Conservation (phyloP, 1,284 basidiomycete genomes). For the Agroathelia rolfsii region DNA sequence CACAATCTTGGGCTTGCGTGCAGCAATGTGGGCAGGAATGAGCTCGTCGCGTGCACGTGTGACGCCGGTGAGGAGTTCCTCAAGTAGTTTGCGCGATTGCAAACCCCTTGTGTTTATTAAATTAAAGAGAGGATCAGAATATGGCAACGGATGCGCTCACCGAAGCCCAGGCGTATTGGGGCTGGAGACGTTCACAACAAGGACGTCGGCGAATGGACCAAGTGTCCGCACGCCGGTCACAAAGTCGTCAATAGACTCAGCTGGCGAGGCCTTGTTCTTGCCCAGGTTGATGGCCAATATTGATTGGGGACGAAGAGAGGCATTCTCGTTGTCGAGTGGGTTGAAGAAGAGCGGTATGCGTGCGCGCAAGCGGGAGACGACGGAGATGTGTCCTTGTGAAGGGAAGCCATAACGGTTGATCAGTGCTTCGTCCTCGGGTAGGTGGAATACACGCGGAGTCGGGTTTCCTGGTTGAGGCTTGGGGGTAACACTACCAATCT, state of each 20-base stretch:
- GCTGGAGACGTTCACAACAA: constrained; percentile 94
- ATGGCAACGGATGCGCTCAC: constrained; percentile 21
- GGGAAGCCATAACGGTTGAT: constrained; percentile 99
- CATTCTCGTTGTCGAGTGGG: constrained; percentile 33
- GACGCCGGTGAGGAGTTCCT: constrained; percentile 67
- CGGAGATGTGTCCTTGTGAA: constrained; percentile 80
- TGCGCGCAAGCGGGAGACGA: constrained; percentile 69
- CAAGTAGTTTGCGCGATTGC: constrained; percentile 71
- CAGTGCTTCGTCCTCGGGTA: constrained; percentile 72
- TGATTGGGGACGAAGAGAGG: constrained; percentile 62
- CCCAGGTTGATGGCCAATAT: constrained; percentile 91
- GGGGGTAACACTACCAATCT: constrained; percentile 93
- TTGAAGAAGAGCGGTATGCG: constrained; percentile 52
- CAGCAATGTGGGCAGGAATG: constrained; percentile 28
- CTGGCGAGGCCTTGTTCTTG: constrained; percentile 86
- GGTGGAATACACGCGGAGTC: constrained; percentile 85
- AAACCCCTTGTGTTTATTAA: constrained; percentile 41
- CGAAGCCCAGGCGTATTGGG: constrained; percentile 96
- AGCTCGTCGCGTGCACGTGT: constrained; percentile 68
- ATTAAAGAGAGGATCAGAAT: constrained; percentile 1
- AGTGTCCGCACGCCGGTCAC: constrained; percentile 76
- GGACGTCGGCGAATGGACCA: constrained; percentile 84
- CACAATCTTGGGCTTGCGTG: constrained; percentile 63
- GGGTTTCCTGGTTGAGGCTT: constrained; percentile 94
- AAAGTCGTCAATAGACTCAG: constrained; percentile 85